Evolutionary conservation across 2,329 filamentous ascomycete genomes (phyloP), one percentile per base, ranked within the genome.

Genomic region (Chrysoporthe cubensis): DNA sequence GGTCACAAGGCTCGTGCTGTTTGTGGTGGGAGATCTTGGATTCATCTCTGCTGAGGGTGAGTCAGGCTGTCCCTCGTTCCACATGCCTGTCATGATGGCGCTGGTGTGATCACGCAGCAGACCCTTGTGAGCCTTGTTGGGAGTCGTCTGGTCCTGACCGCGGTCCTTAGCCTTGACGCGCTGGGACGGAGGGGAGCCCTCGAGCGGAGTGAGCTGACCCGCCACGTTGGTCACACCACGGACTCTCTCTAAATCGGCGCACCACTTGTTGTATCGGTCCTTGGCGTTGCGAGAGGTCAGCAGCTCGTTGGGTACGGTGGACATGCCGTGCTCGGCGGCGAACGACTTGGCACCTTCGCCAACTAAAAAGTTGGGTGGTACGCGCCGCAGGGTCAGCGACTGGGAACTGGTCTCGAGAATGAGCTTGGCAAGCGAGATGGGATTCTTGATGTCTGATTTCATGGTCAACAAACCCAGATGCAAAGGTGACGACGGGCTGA

Each of bases 311-410:
- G 89, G 85, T n/a, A 94, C 84, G 13, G 93, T 83, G 0, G 86
- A 81, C 76, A 98, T 88, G 9, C 92, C 90, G 72, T 94, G 87
- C 68, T 95, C 89, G 69, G 87, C 87, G 0, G 95, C 96, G 78
- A 96, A 99, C n/a, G 91, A 87, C 56, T 87, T 90, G 18, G 96
- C 96, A 13, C 96, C 96, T 72, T 92, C 85, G 44, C 93, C 93
- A 13, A 97, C 92, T 1, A 99, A 86, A 34, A 97, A 88, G 74
- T 97, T 98, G 11, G 96, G 96, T 9, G 96, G 94, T 4, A 99
- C 94, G 66, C 96, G 90, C 65, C 92, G 89, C 62, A 98, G 86
- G 8, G 93, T 92, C n/a, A 98, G 80, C 0, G 91, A 88, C 67
- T 89, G 85, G 62, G 87, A 91, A 67, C 93, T 92, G 67, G 87